phyloP scores from a whole-genome alignment of 306 rosid species.

The Pueraria montana region DNA sequence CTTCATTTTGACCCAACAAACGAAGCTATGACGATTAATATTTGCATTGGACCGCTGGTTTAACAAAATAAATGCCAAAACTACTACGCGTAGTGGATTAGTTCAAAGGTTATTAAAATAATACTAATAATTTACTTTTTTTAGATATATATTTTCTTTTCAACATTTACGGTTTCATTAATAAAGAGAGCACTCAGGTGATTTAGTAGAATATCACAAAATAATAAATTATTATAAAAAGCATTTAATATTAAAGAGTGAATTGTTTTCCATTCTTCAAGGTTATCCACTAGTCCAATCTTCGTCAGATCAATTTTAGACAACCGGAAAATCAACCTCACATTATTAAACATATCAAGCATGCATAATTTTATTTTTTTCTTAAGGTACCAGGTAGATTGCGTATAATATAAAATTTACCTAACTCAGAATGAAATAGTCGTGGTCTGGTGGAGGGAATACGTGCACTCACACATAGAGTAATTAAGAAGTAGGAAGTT shows the following conservation, averaged over 20 bases:
- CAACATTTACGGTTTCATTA: not conserved
- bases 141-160: not conserved
- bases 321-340: not conserved
- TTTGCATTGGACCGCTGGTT: no score
- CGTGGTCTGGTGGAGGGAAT: not conserved
- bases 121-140: not conserved
- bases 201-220: not conserved
- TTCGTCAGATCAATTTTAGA: not conserved
- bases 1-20: not conserved
- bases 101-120: not conserved
- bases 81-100: not conserved
- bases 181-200: not conserved
- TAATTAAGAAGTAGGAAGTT: not conserved
- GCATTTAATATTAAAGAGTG: not conserved
- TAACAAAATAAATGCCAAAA: not conserved
- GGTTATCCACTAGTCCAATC: not conserved
- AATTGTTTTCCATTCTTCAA: not conserved
- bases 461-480: not conserved
- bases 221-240: not conserved
- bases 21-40: not conserved
- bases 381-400: not conserved
- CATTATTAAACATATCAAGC: not conserved
- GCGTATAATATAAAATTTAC: not conserved
- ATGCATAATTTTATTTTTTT: not conserved
- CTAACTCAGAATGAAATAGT: not conserved